Conservation (phyloP, 768 basidiomycete genomes). For the Mycena maculata region DNA sequence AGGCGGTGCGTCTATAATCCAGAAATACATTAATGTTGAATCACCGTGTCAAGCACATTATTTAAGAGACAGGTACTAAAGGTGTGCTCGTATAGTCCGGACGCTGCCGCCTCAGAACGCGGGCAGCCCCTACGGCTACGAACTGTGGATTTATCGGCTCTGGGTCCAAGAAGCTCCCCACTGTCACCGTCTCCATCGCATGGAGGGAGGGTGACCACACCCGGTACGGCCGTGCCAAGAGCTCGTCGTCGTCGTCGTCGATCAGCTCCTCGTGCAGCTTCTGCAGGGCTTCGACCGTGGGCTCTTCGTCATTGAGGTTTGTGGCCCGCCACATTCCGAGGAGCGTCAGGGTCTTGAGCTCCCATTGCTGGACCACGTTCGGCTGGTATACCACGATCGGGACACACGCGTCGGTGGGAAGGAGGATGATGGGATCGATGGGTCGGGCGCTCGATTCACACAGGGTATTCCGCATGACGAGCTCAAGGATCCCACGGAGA, state of each 20-base stretch:
- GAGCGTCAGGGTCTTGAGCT: slow-evolving; percentile 16
- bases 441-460: background rate
- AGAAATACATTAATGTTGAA: no score
- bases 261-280: slow-evolving; percentile 7
- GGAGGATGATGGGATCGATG: background rate
- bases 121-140: slow-evolving; percentile 25
- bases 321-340: no score
- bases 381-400: background rate
- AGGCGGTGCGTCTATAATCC: no score
- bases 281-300: slow-evolving; percentile 1
- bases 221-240: background rate
- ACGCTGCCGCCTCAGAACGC: no score
- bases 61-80: no score
- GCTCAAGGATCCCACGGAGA: no score
- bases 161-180: slow-evolving; percentile 14
- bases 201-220: slow-evolving; percentile 11
- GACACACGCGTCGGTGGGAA: background rate
- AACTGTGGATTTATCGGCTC: slow-evolving; percentile 6
- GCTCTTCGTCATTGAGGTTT: slow-evolving; percentile 13
- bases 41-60: no score
- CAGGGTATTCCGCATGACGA: no score
- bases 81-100: no score
- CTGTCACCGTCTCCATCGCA: slow-evolving; percentile 18
- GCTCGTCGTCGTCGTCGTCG: slow-evolving; percentile 1
- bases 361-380: background rate